phyloP scores from a whole-genome alignment of 306 rosid species.

The Astragalus membranaceus region DNA sequence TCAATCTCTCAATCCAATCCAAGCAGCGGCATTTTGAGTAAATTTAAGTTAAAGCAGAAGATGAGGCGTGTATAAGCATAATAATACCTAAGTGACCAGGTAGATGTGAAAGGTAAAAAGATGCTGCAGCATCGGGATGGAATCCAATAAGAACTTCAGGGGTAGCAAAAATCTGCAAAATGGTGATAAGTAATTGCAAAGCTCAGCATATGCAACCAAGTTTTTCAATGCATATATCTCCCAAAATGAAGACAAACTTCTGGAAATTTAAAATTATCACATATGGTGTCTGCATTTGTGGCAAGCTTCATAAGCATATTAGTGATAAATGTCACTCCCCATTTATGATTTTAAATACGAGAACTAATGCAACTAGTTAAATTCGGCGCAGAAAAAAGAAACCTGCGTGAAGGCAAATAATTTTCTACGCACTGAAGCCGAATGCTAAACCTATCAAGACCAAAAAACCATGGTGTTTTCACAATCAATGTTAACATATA shows the following conservation, averaged over 20 bases:
- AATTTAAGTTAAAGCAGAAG: neutral
- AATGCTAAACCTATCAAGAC: neutral
- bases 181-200: constrained; percentile 12
- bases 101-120: constrained; percentile 84
- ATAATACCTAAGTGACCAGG: constrained; percentile 81
- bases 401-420: neutral
- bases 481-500: neutral
- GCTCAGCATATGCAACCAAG: neutral
- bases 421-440: neutral
- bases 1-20: neutral
- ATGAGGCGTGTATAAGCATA: neutral
- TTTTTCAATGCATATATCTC: neutral
- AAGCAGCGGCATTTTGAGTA: neutral
- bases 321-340: neutral
- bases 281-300: neutral
- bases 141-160: constrained; percentile 94
- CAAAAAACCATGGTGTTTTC: neutral
- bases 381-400: neutral
- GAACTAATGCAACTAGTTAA: neutral
- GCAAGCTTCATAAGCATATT: neutral
- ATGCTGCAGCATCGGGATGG: constrained; percentile 96
- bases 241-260: constrained; percentile 10
- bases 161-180: constrained; percentile 74
- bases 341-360: neutral
- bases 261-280: neutral